A percentile compares a stretch with the other conserved stretches of the same genome.
phyloP scores from a whole-genome alignment of 1,139 yeast genomes.

The Blastobotrys niveus region DNA sequence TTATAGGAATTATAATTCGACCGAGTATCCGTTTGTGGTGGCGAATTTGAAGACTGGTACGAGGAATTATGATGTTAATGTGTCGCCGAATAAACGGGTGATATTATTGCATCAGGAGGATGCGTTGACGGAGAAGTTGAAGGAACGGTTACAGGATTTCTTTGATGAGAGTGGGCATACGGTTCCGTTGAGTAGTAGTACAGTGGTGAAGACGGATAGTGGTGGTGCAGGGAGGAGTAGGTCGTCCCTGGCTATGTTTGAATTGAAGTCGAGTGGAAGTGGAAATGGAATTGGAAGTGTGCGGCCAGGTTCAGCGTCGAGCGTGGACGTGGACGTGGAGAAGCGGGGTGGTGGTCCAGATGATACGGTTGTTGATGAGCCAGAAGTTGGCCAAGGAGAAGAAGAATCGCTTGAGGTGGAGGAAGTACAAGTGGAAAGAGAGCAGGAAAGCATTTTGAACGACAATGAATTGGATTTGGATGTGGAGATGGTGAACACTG shows the following conservation, averaged over 20 bases:
- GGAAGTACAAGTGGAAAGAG: not conserved
- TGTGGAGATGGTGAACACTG: not conserved
- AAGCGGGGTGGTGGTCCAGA: not conserved
- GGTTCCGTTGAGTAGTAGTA: constrained; percentile 26
- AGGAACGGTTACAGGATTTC: constrained; percentile 22
- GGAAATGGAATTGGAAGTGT: not conserved
- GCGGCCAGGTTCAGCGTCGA: not conserved
- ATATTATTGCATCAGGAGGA: constrained; percentile 65
- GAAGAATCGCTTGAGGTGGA: not conserved
- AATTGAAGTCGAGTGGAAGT: not conserved
- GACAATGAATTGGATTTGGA: not conserved
- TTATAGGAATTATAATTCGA: constrained; percentile 62
- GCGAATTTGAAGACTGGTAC: constrained; percentile 54
- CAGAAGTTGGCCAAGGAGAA: not conserved
- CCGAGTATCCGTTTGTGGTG: constrained; percentile 70
- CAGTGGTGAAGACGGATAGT: not conserved
- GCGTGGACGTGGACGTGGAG: not conserved
- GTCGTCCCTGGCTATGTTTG: constrained; percentile 8
- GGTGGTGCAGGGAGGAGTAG: not conserved
- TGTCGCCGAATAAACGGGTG: constrained; percentile 83
- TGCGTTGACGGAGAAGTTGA: constrained; percentile 47
- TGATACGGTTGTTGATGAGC: not conserved
- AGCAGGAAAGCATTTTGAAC: not conserved
- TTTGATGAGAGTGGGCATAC: constrained; percentile 28
- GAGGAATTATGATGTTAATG: constrained; percentile 64